Base-by-base conservation (phyloP, 768 basidiomycete species). In the Hericium erinaceus region DNA sequence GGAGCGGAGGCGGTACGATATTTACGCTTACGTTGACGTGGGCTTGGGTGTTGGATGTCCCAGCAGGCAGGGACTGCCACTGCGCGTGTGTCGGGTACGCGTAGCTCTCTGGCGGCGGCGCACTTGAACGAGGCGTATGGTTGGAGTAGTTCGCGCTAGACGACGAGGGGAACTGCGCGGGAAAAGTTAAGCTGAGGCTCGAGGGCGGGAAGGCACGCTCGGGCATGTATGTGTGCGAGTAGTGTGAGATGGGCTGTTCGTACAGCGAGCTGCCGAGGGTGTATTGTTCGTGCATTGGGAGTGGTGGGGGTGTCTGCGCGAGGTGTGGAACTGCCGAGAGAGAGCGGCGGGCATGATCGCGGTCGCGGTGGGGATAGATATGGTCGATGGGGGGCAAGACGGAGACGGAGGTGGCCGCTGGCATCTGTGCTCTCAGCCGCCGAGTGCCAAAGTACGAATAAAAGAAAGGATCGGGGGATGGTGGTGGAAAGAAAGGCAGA, bases 1-100 rank as follows among this genome's bases (percentile, higher is more conserved):
- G 72, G 15, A 76, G 71, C 20, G 72, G 70, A n/a, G 72, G 64
- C 15, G 70, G 67, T 57, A 72, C 61, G 1, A 71, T 69, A 66
- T 78, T 22, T 12, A 54, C 39, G 54, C 72, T 62, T 11, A 48
- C 40, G 41, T 40, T 46, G 24, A 59, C 38, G 20, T 48, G 24
- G n/a, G 38, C 26, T 12, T 48, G 4, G 15, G 49, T 44, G 4
- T 38, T 10, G 39, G 38, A 18, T 20, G 48, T 18, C n/a, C 44
- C 24, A 9, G 48, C 26, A 20, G 48, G 18, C 13, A 3, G 48
- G 28, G 61, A 37, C 16, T 52, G 57, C 61, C 59, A 58, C 28
- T 52, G 59, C 15, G 57, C 16, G 52, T 56, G 28, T 48, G 26
- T 39, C 10, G 57, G 28, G 58, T 58, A 49, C 22, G 51, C 38